Evolutionary conservation across 1,284 basidiomycete genomes (phyloP).

Genomic region (Moniliophthora roreri): DNA sequence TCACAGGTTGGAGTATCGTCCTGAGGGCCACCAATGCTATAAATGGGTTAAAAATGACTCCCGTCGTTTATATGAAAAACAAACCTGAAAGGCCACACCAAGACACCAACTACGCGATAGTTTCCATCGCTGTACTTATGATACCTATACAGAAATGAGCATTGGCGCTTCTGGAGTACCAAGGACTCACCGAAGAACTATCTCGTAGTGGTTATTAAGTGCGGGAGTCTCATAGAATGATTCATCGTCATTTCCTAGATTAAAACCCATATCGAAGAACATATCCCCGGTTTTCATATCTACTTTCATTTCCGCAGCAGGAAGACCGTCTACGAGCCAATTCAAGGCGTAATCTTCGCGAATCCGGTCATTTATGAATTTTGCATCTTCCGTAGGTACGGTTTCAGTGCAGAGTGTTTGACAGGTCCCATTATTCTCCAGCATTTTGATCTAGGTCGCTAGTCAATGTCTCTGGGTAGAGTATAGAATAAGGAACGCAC

Average conservation of each 20-base stretch:
- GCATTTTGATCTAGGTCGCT: slow-evolving; percentile 68
- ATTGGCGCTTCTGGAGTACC: neutral
- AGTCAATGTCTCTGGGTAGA: slow-evolving; percentile 13
- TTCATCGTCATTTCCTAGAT: slow-evolving; percentile 70
- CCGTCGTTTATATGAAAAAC: slow-evolving; percentile 10
- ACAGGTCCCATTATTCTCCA: slow-evolving; percentile 74
- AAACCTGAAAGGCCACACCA: slow-evolving; percentile 88
- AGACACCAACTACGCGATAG: slow-evolving; percentile 86
- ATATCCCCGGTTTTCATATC: slow-evolving; percentile 77
- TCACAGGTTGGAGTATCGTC: slow-evolving; percentile 39
- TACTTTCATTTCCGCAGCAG: slow-evolving; percentile 88
- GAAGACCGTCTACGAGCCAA: slow-evolving; percentile 94
- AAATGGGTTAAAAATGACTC: slow-evolving; percentile 9
- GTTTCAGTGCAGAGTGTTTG: slow-evolving; percentile 69
- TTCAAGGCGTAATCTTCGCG: slow-evolving; percentile 93
- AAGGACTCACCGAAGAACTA: slow-evolving; percentile 64
- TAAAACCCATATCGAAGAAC: slow-evolving; percentile 90
- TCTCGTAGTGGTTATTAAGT: slow-evolving; percentile 92
- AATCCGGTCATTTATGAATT: slow-evolving; percentile 92
- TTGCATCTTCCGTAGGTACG: slow-evolving; percentile 73
- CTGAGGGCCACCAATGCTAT: slow-evolving; percentile 62
- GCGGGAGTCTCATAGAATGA: slow-evolving; percentile 57
- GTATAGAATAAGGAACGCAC: slow-evolving; percentile 42
- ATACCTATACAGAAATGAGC: slow-evolving; percentile 54
- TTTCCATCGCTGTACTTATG: slow-evolving; percentile 71